Conservation (phyloP, 176 grass and related monocot species). For the Avena insularis region DNA sequence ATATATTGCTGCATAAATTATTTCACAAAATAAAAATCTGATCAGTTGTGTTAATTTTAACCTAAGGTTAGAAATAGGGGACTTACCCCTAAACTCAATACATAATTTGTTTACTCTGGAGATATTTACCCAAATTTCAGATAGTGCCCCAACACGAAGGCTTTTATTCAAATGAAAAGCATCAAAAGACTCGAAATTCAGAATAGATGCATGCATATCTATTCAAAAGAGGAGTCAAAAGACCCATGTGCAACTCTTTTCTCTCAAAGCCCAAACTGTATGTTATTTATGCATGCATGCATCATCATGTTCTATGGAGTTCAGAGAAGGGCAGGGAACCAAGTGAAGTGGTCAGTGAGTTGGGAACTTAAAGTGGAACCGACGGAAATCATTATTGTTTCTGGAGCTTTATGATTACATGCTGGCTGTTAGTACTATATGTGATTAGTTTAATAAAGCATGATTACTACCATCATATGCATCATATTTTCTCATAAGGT, state of each 20-base stretch:
- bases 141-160: background rate
- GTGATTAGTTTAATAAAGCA: constrained; percentile 3
- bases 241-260: constrained; percentile 30
- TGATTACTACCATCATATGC: constrained; percentile 16
- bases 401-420: constrained; percentile 41
- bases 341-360: constrained; percentile 47
- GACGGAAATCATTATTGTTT: constrained; percentile 20
- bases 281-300: constrained; percentile 33
- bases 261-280: constrained; percentile 11
- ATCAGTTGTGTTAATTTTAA: constrained; percentile 6
- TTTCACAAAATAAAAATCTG: background rate
- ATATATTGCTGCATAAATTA: constrained; percentile 9
- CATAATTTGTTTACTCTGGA: background rate
- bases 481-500: background rate
- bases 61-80: background rate
- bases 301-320: constrained; percentile 26
- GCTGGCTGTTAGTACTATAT: constrained; percentile 12
- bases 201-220: constrained; percentile 2
- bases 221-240: background rate
- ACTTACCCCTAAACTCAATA: constrained; percentile 1
- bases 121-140: background rate
- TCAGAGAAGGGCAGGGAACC: constrained; percentile 39
- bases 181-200: background rate
- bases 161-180: background rate
- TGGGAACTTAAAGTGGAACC: constrained; percentile 26